Evolutionary conservation across 208 protist genomes (phyloP).

Genomic region (Polymyxa betae): DNA sequence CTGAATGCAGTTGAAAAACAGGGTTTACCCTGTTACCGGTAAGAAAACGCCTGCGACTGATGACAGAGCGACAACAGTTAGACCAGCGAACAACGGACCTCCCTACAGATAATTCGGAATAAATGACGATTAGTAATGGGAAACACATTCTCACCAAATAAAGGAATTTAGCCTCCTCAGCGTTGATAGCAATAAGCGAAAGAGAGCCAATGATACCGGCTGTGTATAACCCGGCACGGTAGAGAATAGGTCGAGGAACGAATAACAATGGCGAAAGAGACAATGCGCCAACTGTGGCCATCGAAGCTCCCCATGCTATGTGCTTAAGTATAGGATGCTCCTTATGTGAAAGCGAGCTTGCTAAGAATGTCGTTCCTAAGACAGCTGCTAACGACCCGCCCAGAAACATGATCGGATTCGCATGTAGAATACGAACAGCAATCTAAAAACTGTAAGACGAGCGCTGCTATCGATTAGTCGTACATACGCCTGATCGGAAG

Average conservation of each 20-base stretch:
- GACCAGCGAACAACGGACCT: constrained; percentile 35
- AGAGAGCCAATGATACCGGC: constrained; percentile 31
- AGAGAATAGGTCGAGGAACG: background rate
- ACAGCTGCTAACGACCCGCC: background rate
- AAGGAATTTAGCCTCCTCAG: constrained; percentile 7
- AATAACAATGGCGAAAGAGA: background rate
- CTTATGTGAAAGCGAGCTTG: background rate
- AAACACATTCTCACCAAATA: constrained; percentile 10
- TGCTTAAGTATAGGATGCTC: constrained; percentile 17
- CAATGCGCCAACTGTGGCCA: background rate
- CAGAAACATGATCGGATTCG: background rate
- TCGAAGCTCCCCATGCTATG: constrained; percentile 6
- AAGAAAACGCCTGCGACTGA: background rate
- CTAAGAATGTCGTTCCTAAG: background rate
- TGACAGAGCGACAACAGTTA: constrained; percentile 44
- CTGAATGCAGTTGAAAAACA: background rate
- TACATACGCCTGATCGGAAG: background rate
- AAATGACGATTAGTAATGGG: background rate
- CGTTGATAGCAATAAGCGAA: constrained; percentile 8
- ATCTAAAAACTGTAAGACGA: background rate
- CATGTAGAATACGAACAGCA: background rate
- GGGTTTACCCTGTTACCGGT: background rate
- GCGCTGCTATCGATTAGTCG: too few relatives aligned
- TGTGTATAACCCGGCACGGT: constrained; percentile 19
- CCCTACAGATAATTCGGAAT: too few relatives aligned